Evolutionary conservation across 768 basidiomycete species (phyloP).

Genomic region (Leucosporidium creatinivorum): DNA sequence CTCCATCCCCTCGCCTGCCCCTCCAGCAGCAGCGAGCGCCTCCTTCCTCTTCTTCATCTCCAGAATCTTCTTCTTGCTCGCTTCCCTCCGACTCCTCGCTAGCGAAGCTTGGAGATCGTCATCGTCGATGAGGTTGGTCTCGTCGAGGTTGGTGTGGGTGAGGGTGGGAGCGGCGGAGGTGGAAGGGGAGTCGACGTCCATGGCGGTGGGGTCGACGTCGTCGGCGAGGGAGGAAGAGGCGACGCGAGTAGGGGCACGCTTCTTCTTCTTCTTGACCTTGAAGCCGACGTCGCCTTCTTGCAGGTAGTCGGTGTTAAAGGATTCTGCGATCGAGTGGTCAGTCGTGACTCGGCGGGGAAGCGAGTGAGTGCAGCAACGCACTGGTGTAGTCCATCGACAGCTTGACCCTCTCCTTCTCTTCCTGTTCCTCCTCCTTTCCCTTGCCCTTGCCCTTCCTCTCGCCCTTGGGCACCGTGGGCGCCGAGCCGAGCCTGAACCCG

Average conservation of each 20-base stretch:
- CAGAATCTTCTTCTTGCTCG: slow-evolving; percentile 68
- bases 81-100: slow-evolving; percentile 73
- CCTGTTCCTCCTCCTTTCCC: neutral
- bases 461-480: slow-evolving; percentile 38
- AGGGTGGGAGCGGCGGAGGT: slow-evolving; percentile 44
- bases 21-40: slow-evolving; percentile 47
- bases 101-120: slow-evolving; percentile 94
- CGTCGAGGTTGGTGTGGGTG: slow-evolving; percentile 53
- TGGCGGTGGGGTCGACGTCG: slow-evolving; percentile 48
- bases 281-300: slow-evolving; percentile 88
- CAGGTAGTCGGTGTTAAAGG: slow-evolving; percentile 87
- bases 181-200: slow-evolving; percentile 63
- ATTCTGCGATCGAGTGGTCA: neutral
- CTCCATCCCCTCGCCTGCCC: slow-evolving; percentile 3
- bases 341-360: neutral
- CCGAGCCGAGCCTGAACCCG: slow-evolving; percentile 78
- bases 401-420: slow-evolving; percentile 34
- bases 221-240: slow-evolving; percentile 41
- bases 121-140: slow-evolving; percentile 67
- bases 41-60: slow-evolving; percentile 51
- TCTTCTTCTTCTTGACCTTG: slow-evolving; percentile 88
- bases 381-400: slow-evolving; percentile 81
- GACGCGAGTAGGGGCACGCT: slow-evolving; percentile 46
- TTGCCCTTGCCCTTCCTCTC: slow-evolving; percentile 13
- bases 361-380: slow-evolving; percentile 44